Conservation (phyloP, 495 filamentous ascomycete genomes). For the Daldinia childiae region DNA sequence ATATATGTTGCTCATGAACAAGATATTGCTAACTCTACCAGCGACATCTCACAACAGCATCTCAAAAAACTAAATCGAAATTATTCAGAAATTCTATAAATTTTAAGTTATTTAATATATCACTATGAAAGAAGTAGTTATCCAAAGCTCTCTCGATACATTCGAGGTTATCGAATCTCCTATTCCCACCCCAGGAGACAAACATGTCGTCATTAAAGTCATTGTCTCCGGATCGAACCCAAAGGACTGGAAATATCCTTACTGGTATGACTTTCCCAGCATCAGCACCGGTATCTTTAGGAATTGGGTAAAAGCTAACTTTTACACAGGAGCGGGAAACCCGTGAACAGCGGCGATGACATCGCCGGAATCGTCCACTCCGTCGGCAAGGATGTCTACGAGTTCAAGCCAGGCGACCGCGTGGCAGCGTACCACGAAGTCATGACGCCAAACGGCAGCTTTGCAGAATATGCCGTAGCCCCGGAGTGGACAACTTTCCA, state of each 20-base stretch:
- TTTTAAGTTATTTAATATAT: not conserved
- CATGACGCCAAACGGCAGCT: conserved; percentile 44
- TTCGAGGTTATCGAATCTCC: conserved; percentile 19
- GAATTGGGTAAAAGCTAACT: not conserved
- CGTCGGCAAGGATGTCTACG: conserved; percentile 51
- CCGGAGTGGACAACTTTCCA: conserved; percentile 52
- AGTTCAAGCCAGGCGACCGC: conserved; percentile 55
- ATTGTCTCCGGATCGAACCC: conserved; percentile 43
- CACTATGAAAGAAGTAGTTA: conserved; percentile 32
- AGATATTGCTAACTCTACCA: not conserved
- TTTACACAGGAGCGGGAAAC: conserved; percentile 3
- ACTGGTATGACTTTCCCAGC: not conserved
- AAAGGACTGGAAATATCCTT: conserved; percentile 46
- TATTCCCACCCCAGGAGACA: conserved; percentile 42
- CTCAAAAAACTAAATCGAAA: not conserved
- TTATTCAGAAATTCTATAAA: not conserved
- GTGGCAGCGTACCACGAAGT: conserved; percentile 54
- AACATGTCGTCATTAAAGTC: conserved; percentile 54
- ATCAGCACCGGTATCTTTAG: not conserved
- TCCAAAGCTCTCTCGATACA: conserved; percentile 16
- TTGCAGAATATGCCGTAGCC: conserved; percentile 54
- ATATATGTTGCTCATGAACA: not conserved
- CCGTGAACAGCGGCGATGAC: conserved; percentile 53
- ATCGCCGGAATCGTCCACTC: conserved; percentile 53
- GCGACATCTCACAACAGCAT: not conserved